Percentiles rank a stretch among this genome's conserved stretches.
Conservation (phyloP, 148 eudicot genomes). For the Heliosperma pusillum region DNA sequence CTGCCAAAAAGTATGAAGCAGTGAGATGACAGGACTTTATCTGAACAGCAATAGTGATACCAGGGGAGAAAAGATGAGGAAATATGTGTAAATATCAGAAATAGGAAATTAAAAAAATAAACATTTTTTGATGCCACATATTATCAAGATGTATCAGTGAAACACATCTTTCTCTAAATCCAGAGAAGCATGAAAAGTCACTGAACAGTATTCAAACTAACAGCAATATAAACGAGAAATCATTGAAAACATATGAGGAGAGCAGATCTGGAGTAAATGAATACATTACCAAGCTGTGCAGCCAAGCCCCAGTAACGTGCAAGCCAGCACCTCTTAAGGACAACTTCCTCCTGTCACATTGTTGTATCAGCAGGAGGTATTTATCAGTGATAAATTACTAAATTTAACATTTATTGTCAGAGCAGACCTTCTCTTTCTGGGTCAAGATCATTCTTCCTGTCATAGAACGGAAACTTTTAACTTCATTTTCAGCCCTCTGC, state of each 20-base stretch:
- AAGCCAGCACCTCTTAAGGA: conserved; percentile 95
- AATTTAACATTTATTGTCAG: neutral
- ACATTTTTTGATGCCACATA: neutral
- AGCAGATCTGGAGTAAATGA: neutral
- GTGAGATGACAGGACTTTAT: neutral
- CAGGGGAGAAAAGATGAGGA: neutral
- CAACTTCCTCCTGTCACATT: conserved; percentile 79
- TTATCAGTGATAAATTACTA: conserved; percentile 10
- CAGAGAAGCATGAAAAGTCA: neutral
- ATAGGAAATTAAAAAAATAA: neutral
- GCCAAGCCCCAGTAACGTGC: conserved; percentile 95
- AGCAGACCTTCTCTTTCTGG: conserved; percentile 77
- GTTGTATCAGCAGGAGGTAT: conserved; percentile 17
- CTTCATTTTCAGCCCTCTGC: conserved; percentile 63
- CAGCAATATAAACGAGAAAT: neutral
- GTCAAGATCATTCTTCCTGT: conserved; percentile 85
- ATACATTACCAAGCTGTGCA: conserved; percentile 57
- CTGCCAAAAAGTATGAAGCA: conserved; percentile 32
- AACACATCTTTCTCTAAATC: neutral
- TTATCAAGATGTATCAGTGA: neutral
- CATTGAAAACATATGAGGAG: neutral
- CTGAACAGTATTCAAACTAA: neutral
- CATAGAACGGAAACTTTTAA: conserved; percentile 66
- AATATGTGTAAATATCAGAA: neutral
- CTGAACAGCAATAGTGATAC: neutral